These are phyloP conservation scores for Secale cereale DNA, from an alignment of 176 grass and related monocot species.

Conservation along the genomic window DNA sequence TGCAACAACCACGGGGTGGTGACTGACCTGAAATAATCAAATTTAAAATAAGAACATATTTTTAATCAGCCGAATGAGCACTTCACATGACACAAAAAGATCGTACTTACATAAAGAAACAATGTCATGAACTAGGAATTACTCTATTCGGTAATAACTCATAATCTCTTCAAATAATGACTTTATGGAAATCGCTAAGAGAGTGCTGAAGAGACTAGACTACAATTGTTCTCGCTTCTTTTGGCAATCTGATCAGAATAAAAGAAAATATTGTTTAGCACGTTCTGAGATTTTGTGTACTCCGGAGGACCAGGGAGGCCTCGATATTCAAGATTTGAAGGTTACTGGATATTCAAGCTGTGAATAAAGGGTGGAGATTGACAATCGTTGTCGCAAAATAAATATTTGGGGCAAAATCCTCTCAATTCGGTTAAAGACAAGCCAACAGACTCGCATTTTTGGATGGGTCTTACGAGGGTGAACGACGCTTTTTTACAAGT, in stretches of 20 bases:
- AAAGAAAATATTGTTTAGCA: neutral
- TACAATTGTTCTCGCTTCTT: neutral
- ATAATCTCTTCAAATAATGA: neutral
- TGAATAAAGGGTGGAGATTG: neutral
- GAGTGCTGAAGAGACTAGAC: neutral
- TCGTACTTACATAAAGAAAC: neutral
- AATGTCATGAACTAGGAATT: slow-evolving; percentile 22
- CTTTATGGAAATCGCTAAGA: neutral
- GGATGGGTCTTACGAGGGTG: neutral
- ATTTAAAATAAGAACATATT: slow-evolving; percentile 21
- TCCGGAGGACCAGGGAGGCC: neutral
- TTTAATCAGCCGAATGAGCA: neutral
- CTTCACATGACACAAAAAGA: neutral
- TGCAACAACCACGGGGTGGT: slow-evolving; percentile 94
- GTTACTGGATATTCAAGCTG: neutral
- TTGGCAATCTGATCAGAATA: neutral
- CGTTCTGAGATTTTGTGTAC: neutral
- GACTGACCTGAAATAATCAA: slow-evolving; percentile 66
- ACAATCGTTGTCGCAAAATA: neutral
- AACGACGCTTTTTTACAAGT: neutral
- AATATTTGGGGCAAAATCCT: neutral
- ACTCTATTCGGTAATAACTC: neutral
- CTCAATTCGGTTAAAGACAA: neutral
- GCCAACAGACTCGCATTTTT: neutral
- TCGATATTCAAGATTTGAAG: neutral